Evolutionary conservation across 2,329 filamentous ascomycete species (phyloP).

Genomic region (Fusarium drepaniforme): DNA sequence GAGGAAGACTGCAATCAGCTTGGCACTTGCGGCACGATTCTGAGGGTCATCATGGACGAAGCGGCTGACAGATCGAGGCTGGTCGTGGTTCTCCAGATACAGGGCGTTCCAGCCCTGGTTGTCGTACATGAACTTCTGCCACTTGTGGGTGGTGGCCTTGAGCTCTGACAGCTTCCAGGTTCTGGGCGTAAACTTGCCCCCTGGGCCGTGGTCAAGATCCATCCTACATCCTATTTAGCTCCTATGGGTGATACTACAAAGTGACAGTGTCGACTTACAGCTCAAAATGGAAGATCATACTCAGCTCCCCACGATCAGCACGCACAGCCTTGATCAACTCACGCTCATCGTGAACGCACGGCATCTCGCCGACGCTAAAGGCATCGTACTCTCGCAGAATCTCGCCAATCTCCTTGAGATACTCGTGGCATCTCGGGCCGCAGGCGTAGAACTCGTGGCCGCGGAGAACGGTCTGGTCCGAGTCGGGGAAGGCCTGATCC

Average conservation of each 20-base stretch:
- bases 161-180: constrained; percentile 63
- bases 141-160: constrained; percentile 66
- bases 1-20: constrained; percentile 70
- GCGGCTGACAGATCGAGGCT: constrained; percentile 69
- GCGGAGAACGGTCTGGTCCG: constrained; percentile 47
- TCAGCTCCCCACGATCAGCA: constrained; percentile 69
- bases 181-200: constrained; percentile 57
- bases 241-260: not conserved
- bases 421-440: constrained; percentile 62
- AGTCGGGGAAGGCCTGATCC: constrained; percentile 66
- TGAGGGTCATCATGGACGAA: constrained; percentile 64
- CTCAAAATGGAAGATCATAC: constrained; percentile 82
- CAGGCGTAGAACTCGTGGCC: constrained; percentile 64
- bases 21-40: constrained; percentile 63
- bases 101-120: constrained; percentile 74
- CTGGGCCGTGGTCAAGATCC: constrained; percentile 60
- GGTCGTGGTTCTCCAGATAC: constrained; percentile 76
- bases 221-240: constrained; percentile 50
- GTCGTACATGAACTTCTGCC: constrained; percentile 70
- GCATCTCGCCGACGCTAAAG: constrained; percentile 67
- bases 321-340: constrained; percentile 63
- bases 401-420: constrained; percentile 57
- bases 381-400: constrained; percentile 61
- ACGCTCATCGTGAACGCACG: constrained; percentile 56
- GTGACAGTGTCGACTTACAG: constrained; percentile 53